These are phyloP conservation scores for Kuraishia borneana DNA, from an alignment of 805 yeast genomes.

Conservation along the genomic window DNA sequence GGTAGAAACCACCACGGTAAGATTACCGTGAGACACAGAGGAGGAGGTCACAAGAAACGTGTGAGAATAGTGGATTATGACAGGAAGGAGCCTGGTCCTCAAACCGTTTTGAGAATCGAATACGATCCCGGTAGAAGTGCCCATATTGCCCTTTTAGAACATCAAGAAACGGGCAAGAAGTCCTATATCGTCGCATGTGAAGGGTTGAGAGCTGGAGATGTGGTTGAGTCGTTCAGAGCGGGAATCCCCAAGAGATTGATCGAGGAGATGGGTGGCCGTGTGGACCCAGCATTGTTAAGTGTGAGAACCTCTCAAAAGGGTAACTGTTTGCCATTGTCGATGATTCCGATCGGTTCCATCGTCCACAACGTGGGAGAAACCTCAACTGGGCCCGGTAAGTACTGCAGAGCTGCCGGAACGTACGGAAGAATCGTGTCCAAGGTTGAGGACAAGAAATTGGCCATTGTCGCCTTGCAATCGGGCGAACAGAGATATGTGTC, in stretches of 20 bases:
- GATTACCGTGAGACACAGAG: conserved; percentile 88
- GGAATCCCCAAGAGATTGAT: conserved; percentile 74
- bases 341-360: conserved; percentile 93
- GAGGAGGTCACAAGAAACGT: conserved; percentile 93
- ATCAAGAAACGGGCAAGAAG: conserved; percentile 45
- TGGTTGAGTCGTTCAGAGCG: conserved; percentile 77
- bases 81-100: conserved; percentile 59
- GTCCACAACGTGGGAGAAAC: conserved; percentile 80
- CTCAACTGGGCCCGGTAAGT: conserved; percentile 68
- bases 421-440: conserved; percentile 83
- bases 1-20: conserved; percentile 88
- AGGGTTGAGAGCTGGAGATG: conserved; percentile 88
- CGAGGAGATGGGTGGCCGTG: conserved; percentile 78
- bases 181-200: conserved; percentile 85
- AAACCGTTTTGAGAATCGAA: conserved; percentile 78
- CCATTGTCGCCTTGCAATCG: conserved; percentile 71
- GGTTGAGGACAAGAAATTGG: conserved; percentile 55
- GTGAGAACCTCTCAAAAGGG: conserved; percentile 87
- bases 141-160: conserved; percentile 80
- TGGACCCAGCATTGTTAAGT: conserved; percentile 85
- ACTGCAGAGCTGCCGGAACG: conserved; percentile 92
- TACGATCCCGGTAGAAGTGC: conserved; percentile 92
- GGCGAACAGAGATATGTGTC: conserved; percentile 92
- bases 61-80: conserved; percentile 71
- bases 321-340: conserved; percentile 81